Base-by-base conservation (phyloP, 2,329 filamentous ascomycete genomes). In the Colletotrichum falcatum region DNA sequence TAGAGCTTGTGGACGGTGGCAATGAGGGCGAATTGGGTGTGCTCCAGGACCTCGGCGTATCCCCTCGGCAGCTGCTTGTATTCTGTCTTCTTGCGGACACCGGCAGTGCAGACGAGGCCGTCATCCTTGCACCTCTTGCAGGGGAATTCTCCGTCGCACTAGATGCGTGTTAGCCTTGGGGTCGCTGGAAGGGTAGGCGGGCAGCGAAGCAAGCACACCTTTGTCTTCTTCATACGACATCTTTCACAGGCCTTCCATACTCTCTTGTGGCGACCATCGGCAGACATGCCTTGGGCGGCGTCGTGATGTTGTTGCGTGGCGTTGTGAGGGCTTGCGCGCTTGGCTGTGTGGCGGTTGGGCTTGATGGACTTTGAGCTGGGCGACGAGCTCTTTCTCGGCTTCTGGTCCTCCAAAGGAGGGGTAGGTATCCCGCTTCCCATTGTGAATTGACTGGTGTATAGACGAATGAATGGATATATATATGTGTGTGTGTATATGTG, bases 181-280 rank as follows among this genome's bases (percentile, higher is more conserved):
- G 72, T 20, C 49, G 54, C 35, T 46, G 11, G 23, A 18, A 16
- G 48, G n/a, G 2, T 7, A 26, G 42, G 35, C 30, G n/a, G 28
- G 35, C 30, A 30, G 28, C 23, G n/a, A 39, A 12, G 58, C 55
- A 8, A 28, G 44, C 71, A 60, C 80, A 89, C 88, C 88, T 91
- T 91, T 64, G 89, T 91, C 83, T 91, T 91, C 84, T 91, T 91
- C 88, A 90, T 90, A 73, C 89, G 83, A 82, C 89, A 91, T 74
- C 89, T 82, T 79, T 91, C 88, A 73, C 89, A 91, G 23, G 89
- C 89, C 77, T 91, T 91, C 88, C 88, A 90, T 65, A 90, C 88
- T 74, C 89, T 83, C 82, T 90, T 91, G 76, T 90, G 88, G 72
- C 88, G 83, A 58, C 84, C 85, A 73, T 90, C 88, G 30, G 67